These are phyloP conservation scores for Cenococcum geophilum DNA, from an alignment of 495 filamentous ascomycete genomes.

Conservation along the genomic window DNA sequence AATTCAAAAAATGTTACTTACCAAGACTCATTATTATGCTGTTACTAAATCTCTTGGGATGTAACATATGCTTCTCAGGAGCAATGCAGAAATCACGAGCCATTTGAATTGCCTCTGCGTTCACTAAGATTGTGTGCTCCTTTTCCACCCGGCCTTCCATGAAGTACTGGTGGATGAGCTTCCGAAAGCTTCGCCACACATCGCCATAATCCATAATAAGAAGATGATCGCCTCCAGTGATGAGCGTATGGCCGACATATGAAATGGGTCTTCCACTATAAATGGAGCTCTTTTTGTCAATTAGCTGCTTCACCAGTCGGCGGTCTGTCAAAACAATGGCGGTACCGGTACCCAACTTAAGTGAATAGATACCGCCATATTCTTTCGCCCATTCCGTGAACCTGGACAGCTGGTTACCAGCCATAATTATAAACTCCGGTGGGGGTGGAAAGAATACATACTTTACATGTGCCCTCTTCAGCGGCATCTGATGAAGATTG, in stretches of 20 bases:
- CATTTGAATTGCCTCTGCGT: slow-evolving; percentile 48
- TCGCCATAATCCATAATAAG: slow-evolving; percentile 42
- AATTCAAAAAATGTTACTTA: slow-evolving; percentile 15
- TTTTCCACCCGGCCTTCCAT: slow-evolving; percentile 28
- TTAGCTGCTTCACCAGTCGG: slow-evolving; percentile 39
- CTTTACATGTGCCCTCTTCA: slow-evolving; percentile 34
- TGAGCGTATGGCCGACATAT: slow-evolving; percentile 42
- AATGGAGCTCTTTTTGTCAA: slow-evolving; percentile 43
- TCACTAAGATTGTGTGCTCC: slow-evolving; percentile 41
- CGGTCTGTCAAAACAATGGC: slow-evolving; percentile 41
- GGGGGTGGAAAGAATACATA: slow-evolving; percentile 12
- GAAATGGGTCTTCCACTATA: slow-evolving; percentile 45
- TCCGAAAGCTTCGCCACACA: slow-evolving; percentile 41
- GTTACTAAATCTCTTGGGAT: slow-evolving; percentile 42
- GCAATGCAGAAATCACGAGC: slow-evolving; percentile 36
- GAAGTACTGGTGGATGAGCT: slow-evolving; percentile 41
- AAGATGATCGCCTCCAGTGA: slow-evolving; percentile 42
- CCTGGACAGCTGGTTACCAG: slow-evolving; percentile 14
- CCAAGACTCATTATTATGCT: slow-evolving; percentile 40
- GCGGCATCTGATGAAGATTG: slow-evolving; percentile 41
- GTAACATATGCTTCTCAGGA: slow-evolving; percentile 43
- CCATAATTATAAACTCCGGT: neutral
- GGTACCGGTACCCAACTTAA: slow-evolving; percentile 41
- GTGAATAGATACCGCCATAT: slow-evolving; percentile 44
- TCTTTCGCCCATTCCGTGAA: slow-evolving; percentile 44